Conservation (phyloP, 2,329 filamentous ascomycete genomes). For the Cadophora malorum region DNA sequence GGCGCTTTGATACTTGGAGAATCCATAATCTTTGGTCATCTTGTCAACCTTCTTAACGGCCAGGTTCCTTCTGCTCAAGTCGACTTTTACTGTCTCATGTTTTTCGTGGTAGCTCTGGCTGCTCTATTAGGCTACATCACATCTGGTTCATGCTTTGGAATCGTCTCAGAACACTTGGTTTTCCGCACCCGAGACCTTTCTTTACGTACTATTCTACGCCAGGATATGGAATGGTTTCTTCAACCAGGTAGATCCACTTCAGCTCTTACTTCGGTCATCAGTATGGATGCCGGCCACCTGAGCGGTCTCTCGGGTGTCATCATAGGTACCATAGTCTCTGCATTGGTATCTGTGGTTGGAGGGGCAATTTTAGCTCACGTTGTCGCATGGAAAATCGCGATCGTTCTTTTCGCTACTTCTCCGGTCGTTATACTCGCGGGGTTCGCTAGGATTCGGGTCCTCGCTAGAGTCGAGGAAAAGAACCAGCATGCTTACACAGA, state of each 20-base stretch:
- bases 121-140: conserved; percentile 67
- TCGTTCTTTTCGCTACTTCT: conserved; percentile 73
- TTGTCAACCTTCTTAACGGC: conserved; percentile 56
- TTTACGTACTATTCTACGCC: conserved; percentile 68
- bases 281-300: conserved; percentile 70
- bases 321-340: conserved; percentile 72
- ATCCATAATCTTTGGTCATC: conserved; percentile 61
- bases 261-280: conserved; percentile 70
- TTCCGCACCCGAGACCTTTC: conserved; percentile 68
- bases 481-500: conserved; percentile 69
- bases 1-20: conserved; percentile 57
- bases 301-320: conserved; percentile 74
- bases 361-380: conserved; percentile 74
- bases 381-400: conserved; percentile 76
- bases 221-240: conserved; percentile 75
- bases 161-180: conserved; percentile 68
- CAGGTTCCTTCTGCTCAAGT: conserved; percentile 34
- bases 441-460: conserved; percentile 69
- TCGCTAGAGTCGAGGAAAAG: conserved; percentile 66
- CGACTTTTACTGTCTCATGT: conserved; percentile 50
- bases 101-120: conserved; percentile 58
- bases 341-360: conserved; percentile 70
- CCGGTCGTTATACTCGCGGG: conserved; percentile 73
- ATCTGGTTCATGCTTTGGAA: conserved; percentile 60
- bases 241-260: conserved; percentile 66